These are phyloP conservation scores for Leccinum ochraceum DNA, from an alignment of 768 basidiomycete species.

Conservation along the genomic window DNA sequence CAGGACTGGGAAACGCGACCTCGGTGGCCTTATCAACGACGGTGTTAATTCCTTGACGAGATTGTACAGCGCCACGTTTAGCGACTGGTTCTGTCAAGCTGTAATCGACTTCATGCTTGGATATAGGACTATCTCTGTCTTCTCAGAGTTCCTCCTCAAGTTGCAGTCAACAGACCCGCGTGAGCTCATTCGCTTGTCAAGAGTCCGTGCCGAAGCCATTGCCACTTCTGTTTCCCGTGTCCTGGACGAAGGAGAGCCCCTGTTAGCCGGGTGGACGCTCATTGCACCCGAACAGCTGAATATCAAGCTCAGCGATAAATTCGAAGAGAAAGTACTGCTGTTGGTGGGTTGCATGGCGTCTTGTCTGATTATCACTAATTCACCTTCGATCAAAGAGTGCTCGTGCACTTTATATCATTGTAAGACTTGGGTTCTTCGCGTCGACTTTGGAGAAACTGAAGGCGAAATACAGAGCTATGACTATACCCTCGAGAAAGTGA, in stretches of 20 bases:
- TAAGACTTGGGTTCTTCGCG: constrained; percentile 39
- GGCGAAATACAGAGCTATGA: constrained; percentile 72
- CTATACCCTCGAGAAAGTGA: constrained; percentile 90
- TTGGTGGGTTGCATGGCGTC: constrained; percentile 55
- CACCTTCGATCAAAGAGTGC: constrained; percentile 28
- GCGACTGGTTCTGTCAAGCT: constrained; percentile 97
- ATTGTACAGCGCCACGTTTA: constrained; percentile 86
- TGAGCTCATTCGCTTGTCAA: constrained; percentile 84
- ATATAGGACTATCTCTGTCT: constrained; percentile 81
- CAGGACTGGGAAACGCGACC: constrained; percentile 94
- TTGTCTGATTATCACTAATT: constrained; percentile 2
- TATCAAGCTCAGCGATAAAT: constrained; percentile 68
- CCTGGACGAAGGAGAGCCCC: constrained; percentile 70
- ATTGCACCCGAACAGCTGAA: constrained; percentile 82
- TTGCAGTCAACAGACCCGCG: constrained; percentile 91
- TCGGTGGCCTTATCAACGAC: constrained; percentile 90
- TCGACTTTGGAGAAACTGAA: constrained; percentile 4
- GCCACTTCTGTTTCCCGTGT: constrained; percentile 83
- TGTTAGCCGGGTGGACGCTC: constrained; percentile 89
- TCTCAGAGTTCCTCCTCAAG: constrained; percentile 90
- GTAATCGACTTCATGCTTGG: constrained; percentile 93
- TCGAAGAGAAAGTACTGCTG: constrained; percentile 93
- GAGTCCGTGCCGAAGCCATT: constrained; percentile 90
- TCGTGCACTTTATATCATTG: constrained; percentile 74
- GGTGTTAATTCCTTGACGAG: constrained; percentile 93